These are phyloP conservation scores for Candida peoriensis DNA, from an alignment of 805 yeast species.

Conservation along the genomic window DNA sequence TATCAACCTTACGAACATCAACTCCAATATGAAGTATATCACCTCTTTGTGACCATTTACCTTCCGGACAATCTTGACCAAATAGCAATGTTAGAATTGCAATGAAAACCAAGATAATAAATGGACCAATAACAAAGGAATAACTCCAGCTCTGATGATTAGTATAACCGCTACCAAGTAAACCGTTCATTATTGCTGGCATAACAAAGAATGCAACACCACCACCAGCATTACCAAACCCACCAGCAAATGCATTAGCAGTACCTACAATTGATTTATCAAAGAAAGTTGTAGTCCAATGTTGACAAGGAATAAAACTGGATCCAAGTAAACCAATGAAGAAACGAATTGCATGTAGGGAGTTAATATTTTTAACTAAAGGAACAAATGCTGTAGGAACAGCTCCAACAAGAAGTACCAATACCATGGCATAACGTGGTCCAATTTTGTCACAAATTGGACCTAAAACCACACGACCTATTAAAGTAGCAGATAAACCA, in stretches of 20 bases:
- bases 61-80: constrained; percentile 33
- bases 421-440: constrained; percentile 25
- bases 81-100: constrained; percentile 21
- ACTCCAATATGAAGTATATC: constrained; percentile 22
- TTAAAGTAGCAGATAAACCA: constrained; percentile 26
- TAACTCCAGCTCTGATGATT: constrained; percentile 25
- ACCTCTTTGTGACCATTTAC: constrained; percentile 29
- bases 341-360: constrained; percentile 30
- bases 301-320: constrained; percentile 27
- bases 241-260: constrained; percentile 29
- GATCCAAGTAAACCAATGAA: constrained; percentile 36
- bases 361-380: constrained; percentile 19
- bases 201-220: constrained; percentile 30
- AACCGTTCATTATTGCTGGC: constrained; percentile 24
- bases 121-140: constrained; percentile 28
- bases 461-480: constrained; percentile 26
- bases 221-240: constrained; percentile 30
- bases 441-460: constrained; percentile 27
- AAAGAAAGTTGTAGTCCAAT: constrained; percentile 26
- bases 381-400: constrained; percentile 27
- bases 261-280: constrained; percentile 27
- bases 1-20: constrained; percentile 21
- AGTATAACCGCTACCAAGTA: constrained; percentile 17
- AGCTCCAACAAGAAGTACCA: constrained; percentile 23
- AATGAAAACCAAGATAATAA: constrained; percentile 25